A percentile compares a stretch with the other conserved stretches of the same genome.
Conservation (phyloP, 208 protist genomes). For the Phytomonas francai region DNA sequence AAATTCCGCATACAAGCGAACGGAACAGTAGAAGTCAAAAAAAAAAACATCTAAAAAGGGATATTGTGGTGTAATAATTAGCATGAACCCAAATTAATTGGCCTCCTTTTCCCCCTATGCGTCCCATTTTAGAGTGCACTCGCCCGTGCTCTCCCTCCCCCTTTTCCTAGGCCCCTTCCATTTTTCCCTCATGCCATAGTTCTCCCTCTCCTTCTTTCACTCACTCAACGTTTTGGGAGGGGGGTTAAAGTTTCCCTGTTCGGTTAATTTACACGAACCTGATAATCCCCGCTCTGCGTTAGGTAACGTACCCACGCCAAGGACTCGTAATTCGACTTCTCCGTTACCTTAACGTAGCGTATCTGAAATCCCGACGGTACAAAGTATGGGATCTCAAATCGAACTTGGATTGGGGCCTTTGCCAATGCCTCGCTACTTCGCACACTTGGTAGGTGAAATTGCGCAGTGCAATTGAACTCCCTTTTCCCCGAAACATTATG, state of each 20-base stretch:
- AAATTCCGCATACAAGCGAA: neutral
- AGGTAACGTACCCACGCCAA: slow-evolving; percentile 99
- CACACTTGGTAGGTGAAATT: slow-evolving; percentile 95
- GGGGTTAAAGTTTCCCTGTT: neutral
- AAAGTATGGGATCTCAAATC: slow-evolving; percentile 99
- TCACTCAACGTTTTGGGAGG: neutral
- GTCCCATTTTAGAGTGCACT: neutral
- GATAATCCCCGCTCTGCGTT: slow-evolving; percentile 95
- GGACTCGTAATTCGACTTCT: slow-evolving; percentile 95
- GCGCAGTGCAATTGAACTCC: slow-evolving; percentile 89
- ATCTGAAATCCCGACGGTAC: slow-evolving; percentile 98
- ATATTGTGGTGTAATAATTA: neutral
- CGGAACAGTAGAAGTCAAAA: neutral
- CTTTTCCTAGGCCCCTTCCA: neutral
- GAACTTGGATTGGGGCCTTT: slow-evolving; percentile 92
- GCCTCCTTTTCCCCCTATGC: neutral
- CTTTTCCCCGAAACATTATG: slow-evolving; percentile 94
- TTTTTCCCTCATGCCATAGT: neutral
- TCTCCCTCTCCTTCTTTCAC: slow-evolving; percentile 15
- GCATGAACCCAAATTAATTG: neutral
- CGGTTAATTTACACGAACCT: slow-evolving; percentile 82
- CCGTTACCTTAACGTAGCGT: slow-evolving; percentile 97
- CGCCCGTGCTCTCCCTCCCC: neutral
- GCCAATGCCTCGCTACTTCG: slow-evolving; percentile 67
- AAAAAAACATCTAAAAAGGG: slow-evolving; percentile 8